Evolutionary conservation across 1,284 basidiomycete species (phyloP), one percentile per base, ranked within the genome.

Genomic region (Marasmius sp.): DNA sequence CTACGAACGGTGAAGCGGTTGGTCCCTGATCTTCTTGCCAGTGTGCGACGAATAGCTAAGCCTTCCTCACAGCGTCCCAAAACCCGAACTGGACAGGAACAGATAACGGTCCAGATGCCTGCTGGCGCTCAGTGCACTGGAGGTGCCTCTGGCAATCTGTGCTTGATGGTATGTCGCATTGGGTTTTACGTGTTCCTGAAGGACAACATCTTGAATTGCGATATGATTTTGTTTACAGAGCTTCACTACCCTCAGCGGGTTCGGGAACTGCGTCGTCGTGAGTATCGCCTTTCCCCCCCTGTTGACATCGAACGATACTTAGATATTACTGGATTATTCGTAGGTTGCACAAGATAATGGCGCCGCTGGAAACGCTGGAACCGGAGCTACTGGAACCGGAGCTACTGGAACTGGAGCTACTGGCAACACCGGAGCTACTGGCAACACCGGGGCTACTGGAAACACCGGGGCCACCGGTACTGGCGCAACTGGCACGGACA

Each of bases 191-290:
- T 27, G 27, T 27, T 14, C 22, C 18, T 12, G 33, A 52, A 27
- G 37, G 16, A n/a, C 18, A 27, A 10, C 36, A 18, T 12, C 27
- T 27, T 3, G 12, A 22, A 27, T 48, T 27, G n/a, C 38, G 27
- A 58, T 20, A 38, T 50, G 16, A 53, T 53, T 12, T n/a, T 6
- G 72, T 47, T 20, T n/a, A 20, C 45, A 18, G 16, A 72, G 53
- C 74, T 70, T 77, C 63, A 70, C 60, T 27, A 77, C 77, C n/a
- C 71, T 74, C 8, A 72, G 69, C n/a, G 75, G 74, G 2, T 78
- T 79, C 66, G 79, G 77, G 27, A 79, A 78, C 67, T 81, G 77
- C 65, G 74, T 74, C 41, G 74, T 75, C 54, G 73, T 79, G n/a
- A 43, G 34, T 34, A 33, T 36, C n/a, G n/a, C 16, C 14, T 45